Evolutionary conservation across 345 rosid species (phyloP).

Genomic region (Dimocarpus longan): DNA sequence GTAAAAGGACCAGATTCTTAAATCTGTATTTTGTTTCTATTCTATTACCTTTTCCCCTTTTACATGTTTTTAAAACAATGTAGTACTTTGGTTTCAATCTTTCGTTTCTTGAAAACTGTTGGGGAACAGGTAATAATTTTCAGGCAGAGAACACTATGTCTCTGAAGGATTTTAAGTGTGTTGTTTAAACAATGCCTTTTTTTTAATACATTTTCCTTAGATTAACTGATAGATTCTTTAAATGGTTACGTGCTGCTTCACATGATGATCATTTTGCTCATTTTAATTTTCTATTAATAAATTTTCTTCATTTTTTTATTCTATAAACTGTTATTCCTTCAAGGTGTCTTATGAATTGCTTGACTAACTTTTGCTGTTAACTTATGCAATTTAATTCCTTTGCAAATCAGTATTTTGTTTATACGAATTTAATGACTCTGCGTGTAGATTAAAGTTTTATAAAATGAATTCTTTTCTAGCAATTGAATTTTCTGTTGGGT

Average conservation of each 20-base stretch:
- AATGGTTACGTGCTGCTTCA: conserved; percentile 12
- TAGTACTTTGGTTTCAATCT: conserved; percentile 26
- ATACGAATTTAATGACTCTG: not conserved
- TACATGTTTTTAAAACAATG: conserved; percentile 40
- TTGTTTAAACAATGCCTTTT: conserved; percentile 21
- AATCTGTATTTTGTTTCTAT: conserved; percentile 51
- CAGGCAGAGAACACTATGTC: conserved; percentile 24
- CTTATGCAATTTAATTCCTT: not conserved
- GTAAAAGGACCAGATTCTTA: conserved; percentile 49
- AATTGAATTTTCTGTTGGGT: conserved; percentile 3
- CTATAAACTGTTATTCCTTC: not conserved
- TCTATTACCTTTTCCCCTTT: conserved; percentile 30
- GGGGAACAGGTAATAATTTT: conserved; percentile 38
- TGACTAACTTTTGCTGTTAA: not conserved
- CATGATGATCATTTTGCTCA: not conserved
- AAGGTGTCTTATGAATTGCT: conserved; percentile 3
- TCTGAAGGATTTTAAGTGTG: conserved; percentile 29
- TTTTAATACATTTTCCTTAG: conserved; percentile 6
- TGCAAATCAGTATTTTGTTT: not conserved
- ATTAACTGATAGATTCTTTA: conserved; percentile 10
- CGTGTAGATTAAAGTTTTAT: not conserved
- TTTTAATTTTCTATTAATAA: not conserved
- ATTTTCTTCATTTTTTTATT: not conserved
- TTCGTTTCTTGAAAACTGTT: conserved; percentile 36
- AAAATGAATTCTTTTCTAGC: conserved; percentile 3